Percentiles rank a stretch among this genome's conserved stretches.
Evolutionary conservation across 768 basidiomycete genomes (phyloP).

Genomic region (Tulasnella sp.): DNA sequence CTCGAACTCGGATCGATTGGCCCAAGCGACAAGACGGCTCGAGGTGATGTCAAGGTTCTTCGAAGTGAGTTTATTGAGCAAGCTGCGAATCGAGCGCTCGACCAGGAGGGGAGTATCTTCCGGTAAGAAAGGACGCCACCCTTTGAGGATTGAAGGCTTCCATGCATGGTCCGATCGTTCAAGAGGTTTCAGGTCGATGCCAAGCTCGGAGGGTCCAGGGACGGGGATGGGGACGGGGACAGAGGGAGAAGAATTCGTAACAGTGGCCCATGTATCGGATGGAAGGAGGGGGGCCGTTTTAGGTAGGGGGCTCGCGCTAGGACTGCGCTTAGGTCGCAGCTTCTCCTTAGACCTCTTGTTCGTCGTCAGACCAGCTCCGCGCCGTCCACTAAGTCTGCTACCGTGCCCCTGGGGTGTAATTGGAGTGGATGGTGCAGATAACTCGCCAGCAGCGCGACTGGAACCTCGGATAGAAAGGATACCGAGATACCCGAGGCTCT

Average conservation of each 20-base stretch:
- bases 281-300: slow-evolving; percentile 9
- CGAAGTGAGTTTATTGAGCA: slow-evolving; percentile 14
- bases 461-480: slow-evolving; percentile 1
- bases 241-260: neutral
- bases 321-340: slow-evolving; percentile 1
- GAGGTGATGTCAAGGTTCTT: slow-evolving; percentile 10
- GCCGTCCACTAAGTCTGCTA: slow-evolving; percentile 9
- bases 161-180: neutral
- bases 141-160: slow-evolving; percentile 1
- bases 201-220: neutral
- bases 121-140: neutral
- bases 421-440: neutral
- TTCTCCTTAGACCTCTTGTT: neutral
- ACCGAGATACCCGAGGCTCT: neutral
- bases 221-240: neutral
- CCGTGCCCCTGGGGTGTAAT: neutral
- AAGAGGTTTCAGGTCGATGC: neutral
- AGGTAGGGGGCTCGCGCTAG: neutral
- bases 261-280: neutral
- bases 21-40: neutral
- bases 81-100: neutral
- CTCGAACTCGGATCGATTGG: slow-evolving; percentile 10
- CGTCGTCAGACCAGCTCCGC: neutral
- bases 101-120: neutral
- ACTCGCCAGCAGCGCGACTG: neutral